phyloP scores from a whole-genome alignment of 1,139 yeast genomes.

The Arxiozyma bovina region DNA sequence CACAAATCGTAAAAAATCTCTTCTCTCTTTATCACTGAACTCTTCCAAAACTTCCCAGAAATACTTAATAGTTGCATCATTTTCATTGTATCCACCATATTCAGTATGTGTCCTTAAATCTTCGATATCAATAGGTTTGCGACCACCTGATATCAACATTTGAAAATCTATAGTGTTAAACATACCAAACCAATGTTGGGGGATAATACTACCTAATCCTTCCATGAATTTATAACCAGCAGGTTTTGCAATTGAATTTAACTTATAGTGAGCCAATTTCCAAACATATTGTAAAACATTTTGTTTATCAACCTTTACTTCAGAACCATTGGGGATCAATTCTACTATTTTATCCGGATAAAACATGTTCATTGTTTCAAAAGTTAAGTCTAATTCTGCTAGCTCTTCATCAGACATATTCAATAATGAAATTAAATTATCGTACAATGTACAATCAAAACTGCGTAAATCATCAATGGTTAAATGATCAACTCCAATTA shows the following conservation, averaged over 20 bases:
- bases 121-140: slow-evolving; percentile 53
- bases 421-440: slow-evolving; percentile 54
- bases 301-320: slow-evolving; percentile 44
- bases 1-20: slow-evolving; percentile 68
- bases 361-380: slow-evolving; percentile 39
- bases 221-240: slow-evolving; percentile 39
- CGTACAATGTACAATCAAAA: slow-evolving; percentile 60
- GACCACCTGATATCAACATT: slow-evolving; percentile 78
- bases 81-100: slow-evolving; percentile 57
- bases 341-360: slow-evolving; percentile 38
- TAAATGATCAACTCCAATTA: slow-evolving; percentile 28
- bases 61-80: slow-evolving; percentile 46
- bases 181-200: slow-evolving; percentile 70
- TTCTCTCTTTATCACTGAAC: slow-evolving; percentile 51
- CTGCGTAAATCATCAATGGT: slow-evolving; percentile 73
- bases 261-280: slow-evolving; percentile 67
- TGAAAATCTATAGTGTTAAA: slow-evolving; percentile 80
- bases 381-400: slow-evolving; percentile 50
- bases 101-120: slow-evolving; percentile 60
- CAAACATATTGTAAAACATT: slow-evolving; percentile 72
- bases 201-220: slow-evolving; percentile 63
- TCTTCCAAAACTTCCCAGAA: slow-evolving; percentile 77
- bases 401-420: slow-evolving; percentile 52
- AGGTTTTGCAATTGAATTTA: slow-evolving; percentile 37
- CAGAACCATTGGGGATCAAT: slow-evolving; percentile 52